Evolutionary conservation across 148 eudicot species (phyloP).

Genomic region (Cornus suecica): DNA sequence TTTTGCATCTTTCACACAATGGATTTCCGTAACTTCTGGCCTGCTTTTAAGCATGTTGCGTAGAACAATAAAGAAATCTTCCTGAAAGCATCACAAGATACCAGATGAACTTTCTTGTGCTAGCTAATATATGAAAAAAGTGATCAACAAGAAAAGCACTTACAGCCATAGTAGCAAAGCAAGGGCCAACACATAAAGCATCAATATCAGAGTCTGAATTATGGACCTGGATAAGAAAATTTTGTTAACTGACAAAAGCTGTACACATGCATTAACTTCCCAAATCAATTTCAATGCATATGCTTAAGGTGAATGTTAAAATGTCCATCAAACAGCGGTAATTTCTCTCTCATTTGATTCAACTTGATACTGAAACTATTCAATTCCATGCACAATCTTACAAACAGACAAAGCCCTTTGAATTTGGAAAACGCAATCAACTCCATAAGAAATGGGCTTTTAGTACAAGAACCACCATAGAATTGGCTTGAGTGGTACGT

Average conservation of each 20-base stretch:
- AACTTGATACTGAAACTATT: too few relatives aligned
- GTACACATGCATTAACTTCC: neutral
- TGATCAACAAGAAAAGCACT: conserved; percentile 13
- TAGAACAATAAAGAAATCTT: conserved; percentile 55
- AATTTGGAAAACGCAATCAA: too few relatives aligned
- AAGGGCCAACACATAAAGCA: conserved; percentile 60
- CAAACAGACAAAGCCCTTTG: too few relatives aligned
- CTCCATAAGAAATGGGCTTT: too few relatives aligned
- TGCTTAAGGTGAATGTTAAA: too few relatives aligned
- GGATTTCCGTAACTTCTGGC: conserved; percentile 46
- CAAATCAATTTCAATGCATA: neutral
- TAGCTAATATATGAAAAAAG: neutral
- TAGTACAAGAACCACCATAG: too few relatives aligned
- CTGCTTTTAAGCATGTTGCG: conserved; percentile 42
- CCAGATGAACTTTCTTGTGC: neutral
- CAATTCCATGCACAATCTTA: too few relatives aligned
- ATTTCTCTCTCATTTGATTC: too few relatives aligned
- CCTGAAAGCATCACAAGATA: conserved; percentile 27
- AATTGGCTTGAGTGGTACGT: too few relatives aligned
- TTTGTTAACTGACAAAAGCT: neutral
- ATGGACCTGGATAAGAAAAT: conserved; percentile 42
- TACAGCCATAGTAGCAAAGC: conserved; percentile 50
- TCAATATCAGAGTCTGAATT: conserved; percentile 54
- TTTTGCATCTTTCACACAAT: conserved; percentile 55
- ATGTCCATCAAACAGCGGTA: too few relatives aligned